phyloP scores from a whole-genome alignment of 208 protist genomes.

The Novymonas esmeraldas region DNA sequence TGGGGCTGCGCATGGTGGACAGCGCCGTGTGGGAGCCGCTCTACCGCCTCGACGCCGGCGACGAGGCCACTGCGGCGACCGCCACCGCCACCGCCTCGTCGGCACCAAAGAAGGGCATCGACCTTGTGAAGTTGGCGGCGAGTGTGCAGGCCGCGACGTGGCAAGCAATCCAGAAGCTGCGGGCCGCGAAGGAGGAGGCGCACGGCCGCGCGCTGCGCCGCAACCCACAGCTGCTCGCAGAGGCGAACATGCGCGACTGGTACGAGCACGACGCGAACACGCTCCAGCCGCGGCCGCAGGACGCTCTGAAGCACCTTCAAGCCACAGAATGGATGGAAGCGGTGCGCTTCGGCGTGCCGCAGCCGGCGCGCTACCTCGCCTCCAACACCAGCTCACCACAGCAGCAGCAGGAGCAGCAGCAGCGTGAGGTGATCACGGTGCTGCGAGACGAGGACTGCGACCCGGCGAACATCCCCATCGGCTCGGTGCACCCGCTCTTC shows the following conservation, averaged over 20 bases:
- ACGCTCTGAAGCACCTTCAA: constrained; percentile 57
- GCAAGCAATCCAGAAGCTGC: constrained; percentile 65
- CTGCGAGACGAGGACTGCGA: constrained; percentile 53
- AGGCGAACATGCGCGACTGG: constrained; percentile 62
- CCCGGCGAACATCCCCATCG: constrained; percentile 63
- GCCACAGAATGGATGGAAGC: constrained; percentile 85
- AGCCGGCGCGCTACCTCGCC: constrained; percentile 23
- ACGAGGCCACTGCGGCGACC: not conserved
- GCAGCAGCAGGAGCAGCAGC: not conserved
- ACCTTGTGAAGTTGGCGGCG: constrained; percentile 55
- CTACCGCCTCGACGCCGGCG: constrained; percentile 36
- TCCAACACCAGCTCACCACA: too few relatives aligned
- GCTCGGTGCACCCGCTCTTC: constrained; percentile 71
- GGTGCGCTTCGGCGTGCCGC: constrained; percentile 60
- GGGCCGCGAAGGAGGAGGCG: constrained; percentile 71
- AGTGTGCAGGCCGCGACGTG: constrained; percentile 76
- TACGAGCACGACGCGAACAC: constrained; percentile 81
- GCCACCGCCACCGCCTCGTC: constrained; percentile 1
- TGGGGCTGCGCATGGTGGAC: constrained; percentile 57
- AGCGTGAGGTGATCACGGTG: constrained; percentile 18
- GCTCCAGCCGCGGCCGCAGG: constrained; percentile 54
- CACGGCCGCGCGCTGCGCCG: constrained; percentile 59
- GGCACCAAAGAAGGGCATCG: constrained; percentile 26
- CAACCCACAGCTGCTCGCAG: constrained; percentile 49
- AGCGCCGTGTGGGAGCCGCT: constrained; percentile 57